These are phyloP conservation scores for Phragmites australis DNA, from an alignment of 176 grass and related monocot species.

Conservation along the genomic window DNA sequence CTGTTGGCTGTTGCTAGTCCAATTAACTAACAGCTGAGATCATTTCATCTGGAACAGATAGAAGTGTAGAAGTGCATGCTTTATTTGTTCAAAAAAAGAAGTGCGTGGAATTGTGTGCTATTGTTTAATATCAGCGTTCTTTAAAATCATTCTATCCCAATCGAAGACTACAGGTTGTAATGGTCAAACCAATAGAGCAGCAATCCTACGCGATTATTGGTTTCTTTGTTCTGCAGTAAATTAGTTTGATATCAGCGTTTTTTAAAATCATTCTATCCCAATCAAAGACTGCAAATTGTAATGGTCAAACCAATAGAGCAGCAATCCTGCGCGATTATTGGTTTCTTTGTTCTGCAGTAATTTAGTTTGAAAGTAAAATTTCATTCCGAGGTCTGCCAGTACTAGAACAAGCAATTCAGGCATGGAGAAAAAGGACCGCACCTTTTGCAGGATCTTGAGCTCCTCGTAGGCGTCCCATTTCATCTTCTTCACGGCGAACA, in stretches of 20 bases:
- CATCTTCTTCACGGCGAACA: conserved; percentile 94
- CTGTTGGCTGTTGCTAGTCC: not conserved
- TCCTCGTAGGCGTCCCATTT: conserved; percentile 97
- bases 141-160: not conserved
- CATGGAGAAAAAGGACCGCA: conserved; percentile 2
- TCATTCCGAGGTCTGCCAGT: not conserved
- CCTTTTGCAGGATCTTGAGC: conserved; percentile 98
- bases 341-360: not conserved
- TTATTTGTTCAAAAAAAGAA: no score
- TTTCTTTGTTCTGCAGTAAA: not conserved
- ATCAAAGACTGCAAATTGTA: not conserved
- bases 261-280: not conserved
- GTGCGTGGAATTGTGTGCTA: not conserved
- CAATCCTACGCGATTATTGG: not conserved
- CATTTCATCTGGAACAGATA: not conserved
- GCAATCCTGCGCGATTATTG: not conserved
- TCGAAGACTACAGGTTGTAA: not conserved
- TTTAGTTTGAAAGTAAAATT: not conserved
- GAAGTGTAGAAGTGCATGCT: not conserved
- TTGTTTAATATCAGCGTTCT: not conserved
- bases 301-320: not conserved
- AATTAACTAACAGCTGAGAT: not conserved
- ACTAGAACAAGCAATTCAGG: conserved; percentile 15
- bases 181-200: not conserved
- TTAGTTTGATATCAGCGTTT: no score